Percentiles rank a stretch among this genome's conserved stretches.
Evolutionary conservation across 805 yeast species (phyloP).

Genomic region (Candida manassasensis): DNA sequence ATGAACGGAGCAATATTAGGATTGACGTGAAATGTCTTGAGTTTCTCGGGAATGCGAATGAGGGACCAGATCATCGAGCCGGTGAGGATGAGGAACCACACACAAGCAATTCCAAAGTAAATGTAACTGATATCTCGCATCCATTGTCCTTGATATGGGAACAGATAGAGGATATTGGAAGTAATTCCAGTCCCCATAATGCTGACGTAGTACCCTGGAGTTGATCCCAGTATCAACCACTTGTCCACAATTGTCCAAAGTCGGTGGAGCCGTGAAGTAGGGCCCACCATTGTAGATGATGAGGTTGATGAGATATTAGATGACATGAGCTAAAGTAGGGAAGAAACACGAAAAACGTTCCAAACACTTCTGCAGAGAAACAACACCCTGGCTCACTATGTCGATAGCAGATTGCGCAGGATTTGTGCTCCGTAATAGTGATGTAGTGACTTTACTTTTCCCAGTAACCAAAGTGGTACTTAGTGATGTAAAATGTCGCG

Average conservation of each 20-base stretch:
- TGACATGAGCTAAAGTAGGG: no score
- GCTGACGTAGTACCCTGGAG: slow-evolving; percentile 61
- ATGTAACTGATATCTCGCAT: slow-evolving; percentile 51
- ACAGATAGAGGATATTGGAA: slow-evolving; percentile 53
- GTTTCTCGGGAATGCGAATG: slow-evolving; percentile 27
- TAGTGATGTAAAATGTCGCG: no score
- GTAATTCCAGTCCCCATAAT: slow-evolving; percentile 88
- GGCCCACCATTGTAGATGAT: neutral
- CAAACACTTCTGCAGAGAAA: no score
- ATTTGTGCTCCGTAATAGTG: no score
- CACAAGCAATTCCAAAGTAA: slow-evolving; percentile 56
- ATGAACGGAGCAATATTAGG: slow-evolving; percentile 54
- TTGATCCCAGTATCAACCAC: slow-evolving; percentile 19
- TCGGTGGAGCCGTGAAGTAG: neutral
- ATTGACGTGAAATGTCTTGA: slow-evolving; percentile 19
- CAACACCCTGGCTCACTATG: no score
- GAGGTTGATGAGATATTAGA: neutral
- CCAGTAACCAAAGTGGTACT: no score
- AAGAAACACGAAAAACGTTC: no score
- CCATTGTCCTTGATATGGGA: slow-evolving; percentile 65
- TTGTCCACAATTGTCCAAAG: neutral
- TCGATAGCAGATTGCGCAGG: no score
- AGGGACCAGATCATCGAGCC: slow-evolving; percentile 38
- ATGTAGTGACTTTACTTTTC: no score
- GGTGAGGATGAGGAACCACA: slow-evolving; percentile 42